Evolutionary conservation across 2,329 filamentous ascomycete species (phyloP).

Genomic region (Thyridium curvatum): DNA sequence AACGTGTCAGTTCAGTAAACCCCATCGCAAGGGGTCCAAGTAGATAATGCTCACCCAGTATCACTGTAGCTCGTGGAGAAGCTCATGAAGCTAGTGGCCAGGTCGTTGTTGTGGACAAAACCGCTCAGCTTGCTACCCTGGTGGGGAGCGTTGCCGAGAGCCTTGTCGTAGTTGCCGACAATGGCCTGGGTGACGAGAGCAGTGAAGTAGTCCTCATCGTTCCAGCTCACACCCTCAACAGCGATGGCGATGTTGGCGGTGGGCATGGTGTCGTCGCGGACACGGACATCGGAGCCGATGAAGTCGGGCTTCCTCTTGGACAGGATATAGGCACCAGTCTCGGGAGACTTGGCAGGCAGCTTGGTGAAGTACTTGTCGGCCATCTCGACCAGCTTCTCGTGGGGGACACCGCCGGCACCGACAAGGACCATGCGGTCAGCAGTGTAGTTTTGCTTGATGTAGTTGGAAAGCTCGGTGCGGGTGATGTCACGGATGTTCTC

Average conservation of each 20-base stretch:
- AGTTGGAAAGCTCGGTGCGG: slow-evolving; percentile 82
- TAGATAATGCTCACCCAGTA: slow-evolving; percentile 67
- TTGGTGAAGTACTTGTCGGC: slow-evolving; percentile 91
- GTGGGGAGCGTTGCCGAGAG: slow-evolving; percentile 95
- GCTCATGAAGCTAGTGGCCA: slow-evolving; percentile 99
- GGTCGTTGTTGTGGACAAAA: slow-evolving; percentile 86
- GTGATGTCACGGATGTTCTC: slow-evolving; percentile 98
- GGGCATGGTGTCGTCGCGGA: slow-evolving; percentile 92
- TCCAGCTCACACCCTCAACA: slow-evolving; percentile 99
- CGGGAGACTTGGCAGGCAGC: slow-evolving; percentile 69
- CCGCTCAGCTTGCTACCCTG: slow-evolving; percentile 97
- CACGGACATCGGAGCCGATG: slow-evolving; percentile 89
- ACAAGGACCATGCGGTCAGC: slow-evolving; percentile 99
- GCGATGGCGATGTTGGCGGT: slow-evolving; percentile 97
- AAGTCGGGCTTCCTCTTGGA: slow-evolving; percentile 91
- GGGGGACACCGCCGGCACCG: slow-evolving; percentile 87
- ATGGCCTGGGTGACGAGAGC: slow-evolving; percentile 96
- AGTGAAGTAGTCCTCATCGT: slow-evolving; percentile 98
- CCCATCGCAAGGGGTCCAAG: not conserved
- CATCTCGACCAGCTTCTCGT: slow-evolving; percentile 88
- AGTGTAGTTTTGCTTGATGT: slow-evolving; percentile 99
- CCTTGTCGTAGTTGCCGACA: slow-evolving; percentile 98
- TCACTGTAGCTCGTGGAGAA: slow-evolving; percentile 99
- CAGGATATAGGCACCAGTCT: slow-evolving; percentile 66
- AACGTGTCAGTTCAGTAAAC: not conserved